These are phyloP conservation scores for Claviceps africana DNA, from an alignment of 2,329 filamentous ascomycete genomes.

Conservation along the genomic window DNA sequence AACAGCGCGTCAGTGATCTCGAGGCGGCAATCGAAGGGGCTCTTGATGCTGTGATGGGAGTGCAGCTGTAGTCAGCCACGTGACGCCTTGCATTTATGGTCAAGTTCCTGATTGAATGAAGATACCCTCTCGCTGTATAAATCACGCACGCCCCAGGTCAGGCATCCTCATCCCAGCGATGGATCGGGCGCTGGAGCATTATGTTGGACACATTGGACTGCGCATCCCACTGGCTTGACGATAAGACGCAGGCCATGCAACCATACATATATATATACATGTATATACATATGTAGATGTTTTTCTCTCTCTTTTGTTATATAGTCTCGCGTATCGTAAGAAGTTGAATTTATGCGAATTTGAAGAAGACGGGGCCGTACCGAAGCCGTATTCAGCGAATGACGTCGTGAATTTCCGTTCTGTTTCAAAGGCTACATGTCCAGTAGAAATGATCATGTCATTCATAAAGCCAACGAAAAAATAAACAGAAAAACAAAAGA, in stretches of 20 bases:
- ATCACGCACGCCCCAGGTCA: not conserved
- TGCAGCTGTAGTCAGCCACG: conserved; percentile 12
- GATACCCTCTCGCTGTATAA: not conserved
- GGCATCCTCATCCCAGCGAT: not conserved
- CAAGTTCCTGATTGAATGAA: not conserved
- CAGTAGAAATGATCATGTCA: too few relatives aligned
- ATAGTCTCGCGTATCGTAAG: not conserved
- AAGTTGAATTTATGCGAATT: not conserved
- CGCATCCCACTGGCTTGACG: not conserved
- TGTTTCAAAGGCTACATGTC: too few relatives aligned
- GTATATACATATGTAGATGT: too few relatives aligned
- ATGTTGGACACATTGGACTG: not conserved
- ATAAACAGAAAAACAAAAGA: not conserved
- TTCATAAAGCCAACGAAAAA: too few relatives aligned
- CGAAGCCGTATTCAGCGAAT: too few relatives aligned
- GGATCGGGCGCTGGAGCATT: not conserved
- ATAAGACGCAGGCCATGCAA: not conserved
- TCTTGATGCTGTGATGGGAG: conserved; percentile 43
- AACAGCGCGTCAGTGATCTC: conserved; percentile 42
- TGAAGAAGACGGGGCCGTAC: not conserved
- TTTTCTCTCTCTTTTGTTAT: not conserved
- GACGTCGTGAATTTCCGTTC: too few relatives aligned
- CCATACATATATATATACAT: not conserved
- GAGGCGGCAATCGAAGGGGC: conserved; percentile 48
- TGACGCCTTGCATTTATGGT: not conserved